phyloP scores from a whole-genome alignment of 371 early-diverging fungal genomes.

The Zancudomyces culisetae region DNA sequence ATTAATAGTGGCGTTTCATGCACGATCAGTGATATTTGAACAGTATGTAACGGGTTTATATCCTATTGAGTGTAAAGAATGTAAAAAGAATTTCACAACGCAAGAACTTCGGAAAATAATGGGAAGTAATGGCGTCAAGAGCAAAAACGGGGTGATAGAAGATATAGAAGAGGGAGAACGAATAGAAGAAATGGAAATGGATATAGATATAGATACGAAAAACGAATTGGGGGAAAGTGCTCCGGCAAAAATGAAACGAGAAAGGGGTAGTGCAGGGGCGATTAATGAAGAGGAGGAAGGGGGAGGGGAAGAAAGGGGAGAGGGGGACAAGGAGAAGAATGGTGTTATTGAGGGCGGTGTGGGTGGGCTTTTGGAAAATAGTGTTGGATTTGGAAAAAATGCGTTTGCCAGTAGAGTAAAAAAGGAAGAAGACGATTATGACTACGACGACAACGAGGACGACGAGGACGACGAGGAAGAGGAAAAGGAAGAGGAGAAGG shows the following conservation, averaged over 20 bases:
- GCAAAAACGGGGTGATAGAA: slow-evolving; percentile 4
- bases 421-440: slow-evolving; percentile 24
- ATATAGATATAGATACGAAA: neutral
- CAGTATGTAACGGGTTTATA: slow-evolving; percentile 32
- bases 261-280: neutral
- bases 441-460: slow-evolving; percentile 6
- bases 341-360: too few species aligned
- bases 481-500: neutral
- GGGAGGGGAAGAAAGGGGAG: neutral
- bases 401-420: slow-evolving; percentile 6
- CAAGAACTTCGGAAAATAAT: neutral
- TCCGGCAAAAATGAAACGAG: neutral
- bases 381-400: too few species aligned
- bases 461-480: neutral
- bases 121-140: neutral
- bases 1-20: slow-evolving; percentile 32
- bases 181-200: slow-evolving; percentile 6
- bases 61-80: slow-evolving; percentile 22
- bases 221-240: neutral
- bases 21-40: slow-evolving; percentile 52
- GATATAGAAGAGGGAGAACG: slow-evolving; percentile 22
- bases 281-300: neutral
- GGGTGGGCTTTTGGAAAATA: too few species aligned
- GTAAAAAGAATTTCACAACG: neutral
- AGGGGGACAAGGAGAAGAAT: neutral